These are phyloP conservation scores for Talaromyces sp. DNA, from an alignment of 2,329 filamentous ascomycete species.

Conservation along the genomic window DNA sequence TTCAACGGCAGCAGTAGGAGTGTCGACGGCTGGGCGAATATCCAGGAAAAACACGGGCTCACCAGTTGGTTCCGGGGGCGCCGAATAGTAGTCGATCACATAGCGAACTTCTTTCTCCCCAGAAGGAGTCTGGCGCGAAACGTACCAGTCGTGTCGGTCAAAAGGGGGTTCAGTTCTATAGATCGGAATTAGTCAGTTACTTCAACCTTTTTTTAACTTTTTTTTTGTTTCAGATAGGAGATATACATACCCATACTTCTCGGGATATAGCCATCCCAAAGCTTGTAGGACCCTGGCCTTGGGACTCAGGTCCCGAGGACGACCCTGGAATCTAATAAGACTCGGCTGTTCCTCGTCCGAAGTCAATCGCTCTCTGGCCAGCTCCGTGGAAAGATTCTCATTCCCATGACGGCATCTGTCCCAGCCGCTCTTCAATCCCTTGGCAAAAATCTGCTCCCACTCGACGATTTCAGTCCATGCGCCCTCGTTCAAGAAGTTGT, in stretches of 20 bases:
- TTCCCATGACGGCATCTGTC: conserved; percentile 70
- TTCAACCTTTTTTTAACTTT: too few species aligned
- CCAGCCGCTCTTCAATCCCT: conserved; percentile 69
- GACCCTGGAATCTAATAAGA: conserved; percentile 80
- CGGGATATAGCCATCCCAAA: conserved; percentile 73
- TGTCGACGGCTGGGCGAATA: conserved; percentile 81
- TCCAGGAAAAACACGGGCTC: conserved; percentile 96
- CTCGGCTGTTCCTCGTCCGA: conserved; percentile 53
- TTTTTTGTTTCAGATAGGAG: too few species aligned
- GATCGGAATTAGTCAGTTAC: background rate
- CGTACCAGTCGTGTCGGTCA: conserved; percentile 96
- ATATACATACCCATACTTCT: conserved; percentile 65
- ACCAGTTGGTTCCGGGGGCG: conserved; percentile 72
- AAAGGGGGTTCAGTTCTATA: conserved; percentile 76
- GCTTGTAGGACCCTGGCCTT: conserved; percentile 83
- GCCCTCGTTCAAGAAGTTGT: conserved; percentile 97
- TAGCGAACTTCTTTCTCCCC: conserved; percentile 81
- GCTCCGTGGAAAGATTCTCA: conserved; percentile 55
- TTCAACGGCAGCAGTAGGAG: conserved; percentile 74
- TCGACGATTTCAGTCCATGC: conserved; percentile 93
- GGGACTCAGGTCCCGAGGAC: conserved; percentile 83
- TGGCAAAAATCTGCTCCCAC: conserved; percentile 83
- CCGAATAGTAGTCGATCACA: conserved; percentile 95
- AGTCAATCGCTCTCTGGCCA: conserved; percentile 47
- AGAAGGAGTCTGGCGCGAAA: conserved; percentile 63